Base-by-base conservation (phyloP, 768 basidiomycete genomes). In the Serendipita sp. region DNA sequence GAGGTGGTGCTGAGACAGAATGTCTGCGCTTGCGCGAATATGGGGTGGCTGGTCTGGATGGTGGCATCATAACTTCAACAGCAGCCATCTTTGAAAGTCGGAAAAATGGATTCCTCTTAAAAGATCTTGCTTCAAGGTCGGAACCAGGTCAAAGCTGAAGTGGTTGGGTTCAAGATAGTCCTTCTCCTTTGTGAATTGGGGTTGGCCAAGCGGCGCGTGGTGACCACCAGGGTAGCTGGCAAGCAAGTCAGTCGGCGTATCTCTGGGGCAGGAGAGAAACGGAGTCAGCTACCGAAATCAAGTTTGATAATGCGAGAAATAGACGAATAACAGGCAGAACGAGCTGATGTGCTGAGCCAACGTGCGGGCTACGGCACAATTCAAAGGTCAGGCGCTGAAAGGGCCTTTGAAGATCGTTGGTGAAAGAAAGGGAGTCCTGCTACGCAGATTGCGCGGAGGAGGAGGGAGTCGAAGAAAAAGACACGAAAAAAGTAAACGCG, bases 11-110 rank as follows among this genome's bases (percentile, higher is more conserved):
- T 30, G 53, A 58, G n/a, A 58, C 53, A 11, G 53, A 58, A 58
- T 58, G 53, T 31, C 53, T 58, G 53, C 53, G 53, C 31, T 58
- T 58, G 53, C 53, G 53, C 17, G 53, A 13, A 31, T 58, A 58
- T n/a, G 53, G 30, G 22, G 24, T 1, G 17, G 53, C n/a, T 24
- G 24, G 53, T 26, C 53, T 4, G 17, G 17, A 9, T 33, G 53
- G 33, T 26, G 53, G 53, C 22, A 33, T n/a, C n/a, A 58, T n/a
- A 31, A 58, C 53, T 31, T 58, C 17, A 30, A 28, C 53, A 58
- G 53, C 33, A 28, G 53, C 53, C 53, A 58, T 58, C 9, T 4
- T 31, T 28, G 38, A 7, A 38, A 7, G 5, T 38, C 38, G 20
- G n/a, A 58, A 24, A 28, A 58, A 33, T 4, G 11, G 3, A n/a